Base-by-base conservation (phyloP, 2,329 filamentous ascomycete genomes). In the Colletotrichum acutatum region DNA sequence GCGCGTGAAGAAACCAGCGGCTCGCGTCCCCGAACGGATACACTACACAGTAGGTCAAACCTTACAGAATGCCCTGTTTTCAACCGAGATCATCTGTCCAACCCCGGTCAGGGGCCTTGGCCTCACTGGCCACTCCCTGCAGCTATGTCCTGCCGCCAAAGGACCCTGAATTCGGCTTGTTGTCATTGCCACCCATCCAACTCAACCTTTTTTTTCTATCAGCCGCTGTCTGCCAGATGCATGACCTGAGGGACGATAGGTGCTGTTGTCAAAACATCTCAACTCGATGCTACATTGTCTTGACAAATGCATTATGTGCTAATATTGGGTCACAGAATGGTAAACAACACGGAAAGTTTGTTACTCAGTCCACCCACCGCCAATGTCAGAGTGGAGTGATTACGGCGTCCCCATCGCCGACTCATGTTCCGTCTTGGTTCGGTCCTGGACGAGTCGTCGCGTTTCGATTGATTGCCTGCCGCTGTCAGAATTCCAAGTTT, bases 401-500 rank as follows among this genome's bases (percentile, higher is more conserved):
- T 59, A 22, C 61, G 60, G 54, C 60, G 16, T 37, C 46, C 42
- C 70, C 66, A 70, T 64, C 42, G 54, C 60, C 60, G 54, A 72
- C 59, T 69, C 66, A 69, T 60, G 66, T 60, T 42, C 66, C 66
- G 59, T 32, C 46, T 54, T 63, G 60, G 4, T 56, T 66, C 71
- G 61, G 71, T 28, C 60, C 67, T 56, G 11, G 22, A 12, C 68
- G 30, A 64, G 16, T 49, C 49, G 71, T 70, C 11, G 60, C n/a
- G 16, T 49, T 42, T 70, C 66, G 11, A 37, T 62, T 71, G 71
- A 30, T 58, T 71, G 71, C 61, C 67, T 71, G 71, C 66, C 61
- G 61, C 32, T 28, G 24, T 56, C 49, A 61, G 26, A 6, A 22
- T 66, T 61, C 46, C 66, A 71, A 37, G 66, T 73, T 73, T 73